Base-by-base conservation (phyloP, 2,329 filamentous ascomycete genomes). In the Neurospora crassa region DNA sequence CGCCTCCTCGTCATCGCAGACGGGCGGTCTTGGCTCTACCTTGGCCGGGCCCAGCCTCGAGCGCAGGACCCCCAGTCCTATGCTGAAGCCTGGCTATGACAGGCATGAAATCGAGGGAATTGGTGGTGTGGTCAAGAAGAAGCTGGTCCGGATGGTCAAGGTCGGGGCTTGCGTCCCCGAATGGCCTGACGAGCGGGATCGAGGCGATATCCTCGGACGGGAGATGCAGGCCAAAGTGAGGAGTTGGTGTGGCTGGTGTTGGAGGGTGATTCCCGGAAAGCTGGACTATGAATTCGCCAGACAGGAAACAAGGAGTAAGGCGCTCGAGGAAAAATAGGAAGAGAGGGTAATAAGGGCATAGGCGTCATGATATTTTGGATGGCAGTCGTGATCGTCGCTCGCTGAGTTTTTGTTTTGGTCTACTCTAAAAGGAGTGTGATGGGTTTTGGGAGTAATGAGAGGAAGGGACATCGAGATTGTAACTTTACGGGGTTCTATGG, bases 191-290 rank as follows among this genome's bases (percentile, higher is more conserved):
- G 93, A 96, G 80, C 86, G 87, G 71, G 86, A 86, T 43, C 85
- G 86, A 8, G 89, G 88, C 5, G 85, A 86, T 71, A 91, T 91
- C 75, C 83, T 97, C 37, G 85, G 85, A 18, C 83, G 91, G 34
- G 95, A 98, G 80, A 86, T 90, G 70, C 84, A 84, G 16, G 92
- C 92, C 0, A 80, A 82, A 68, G 84, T 89, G 71, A 86, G 94
- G 73, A 94, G 92, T 78, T 97, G 93, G 93, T 98, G 94, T 80
- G 93, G 92, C 0, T 97, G 95, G 94, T 98, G 95, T 79, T 89
- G 86, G 79, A 85, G 93, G 73, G 90, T 93, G 3, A 88, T 96
- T 69, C 90, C 90, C 0, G 85, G 89, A 2, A 79, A 81, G 53
- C 83, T 81, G 74, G 86, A 88, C 59, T 75, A 75, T 12, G 78